A percentile compares a stretch with the other conserved stretches of the same genome.
These are phyloP conservation scores for Spongiforma sp. DNA, from an alignment of 1,284 basidiomycete genomes.

Conservation along the genomic window DNA sequence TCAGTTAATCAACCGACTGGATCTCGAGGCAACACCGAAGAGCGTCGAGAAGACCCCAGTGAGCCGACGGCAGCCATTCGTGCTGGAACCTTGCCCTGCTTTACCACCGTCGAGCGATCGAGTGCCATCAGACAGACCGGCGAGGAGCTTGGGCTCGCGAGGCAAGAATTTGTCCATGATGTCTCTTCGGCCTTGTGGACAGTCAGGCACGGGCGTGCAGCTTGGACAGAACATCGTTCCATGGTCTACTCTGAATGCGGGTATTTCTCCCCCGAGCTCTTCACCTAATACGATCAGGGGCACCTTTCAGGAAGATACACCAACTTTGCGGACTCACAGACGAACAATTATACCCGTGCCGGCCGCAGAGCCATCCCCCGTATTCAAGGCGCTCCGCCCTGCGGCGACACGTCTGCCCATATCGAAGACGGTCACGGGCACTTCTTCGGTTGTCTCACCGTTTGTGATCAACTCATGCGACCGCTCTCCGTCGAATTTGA, in stretches of 20 bases:
- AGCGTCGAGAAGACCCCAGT: slow-evolving; percentile 55
- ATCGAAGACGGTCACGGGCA: slow-evolving; percentile 15
- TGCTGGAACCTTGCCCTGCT: not conserved
- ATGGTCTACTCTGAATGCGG: slow-evolving; percentile 58
- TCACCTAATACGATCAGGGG: slow-evolving; percentile 22
- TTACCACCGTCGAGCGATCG: slow-evolving; percentile 4
- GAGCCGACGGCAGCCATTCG: slow-evolving; percentile 29
- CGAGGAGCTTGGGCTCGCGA: slow-evolving; percentile 44
- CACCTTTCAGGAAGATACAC: slow-evolving; percentile 11
- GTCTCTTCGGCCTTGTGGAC: slow-evolving; percentile 66
- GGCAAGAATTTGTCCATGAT: slow-evolving; percentile 52
- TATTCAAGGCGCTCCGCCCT: slow-evolving; percentile 64
- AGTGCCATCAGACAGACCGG: slow-evolving; percentile 43
- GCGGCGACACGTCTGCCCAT: slow-evolving; percentile 39
- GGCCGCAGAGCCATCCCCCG: slow-evolving; percentile 50
- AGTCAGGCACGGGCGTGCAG: slow-evolving; percentile 37
- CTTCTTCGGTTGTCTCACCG: slow-evolving; percentile 18
- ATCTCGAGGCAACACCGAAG: slow-evolving; percentile 73
- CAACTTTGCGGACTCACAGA: slow-evolving; percentile 48
- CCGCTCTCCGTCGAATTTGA: slow-evolving; percentile 47
- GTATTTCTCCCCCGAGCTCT: slow-evolving; percentile 51
- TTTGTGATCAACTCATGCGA: slow-evolving; percentile 19
- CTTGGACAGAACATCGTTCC: slow-evolving; percentile 69
- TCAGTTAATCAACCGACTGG: slow-evolving; percentile 72
- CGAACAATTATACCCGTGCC: slow-evolving; percentile 60